Evolutionary conservation across 1,284 basidiomycete species (phyloP).

Genomic region (Testicularia cyperi): DNA sequence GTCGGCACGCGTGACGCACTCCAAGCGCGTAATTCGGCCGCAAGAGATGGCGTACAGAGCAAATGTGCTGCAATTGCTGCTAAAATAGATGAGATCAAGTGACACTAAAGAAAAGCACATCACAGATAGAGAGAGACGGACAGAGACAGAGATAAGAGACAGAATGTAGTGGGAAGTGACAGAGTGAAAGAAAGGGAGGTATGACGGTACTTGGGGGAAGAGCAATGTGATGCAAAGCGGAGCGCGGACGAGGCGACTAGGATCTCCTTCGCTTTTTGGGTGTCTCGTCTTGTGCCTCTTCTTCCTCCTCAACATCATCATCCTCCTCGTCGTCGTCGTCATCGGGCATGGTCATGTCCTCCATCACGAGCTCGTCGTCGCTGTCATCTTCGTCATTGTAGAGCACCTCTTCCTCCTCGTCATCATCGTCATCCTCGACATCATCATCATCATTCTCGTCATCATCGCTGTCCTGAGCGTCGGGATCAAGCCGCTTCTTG

Average conservation of each 20-base stretch:
- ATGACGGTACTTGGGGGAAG: not conserved
- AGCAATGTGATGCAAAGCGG: not conserved
- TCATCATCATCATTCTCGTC: constrained; percentile 39
- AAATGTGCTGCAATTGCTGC: too few relatives aligned
- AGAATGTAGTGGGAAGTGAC: too few relatives aligned
- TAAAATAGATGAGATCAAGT: too few relatives aligned
- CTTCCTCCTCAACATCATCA: constrained; percentile 21
- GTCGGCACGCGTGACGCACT: too few relatives aligned
- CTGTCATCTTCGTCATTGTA: constrained; percentile 12
- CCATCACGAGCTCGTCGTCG: constrained; percentile 33
- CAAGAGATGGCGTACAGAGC: too few relatives aligned
- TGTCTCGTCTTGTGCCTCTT: constrained; percentile 10
- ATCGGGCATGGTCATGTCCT: constrained; percentile 34
- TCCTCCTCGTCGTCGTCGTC: constrained; percentile 25
- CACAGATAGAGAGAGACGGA: too few relatives aligned
- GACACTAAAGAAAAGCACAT: too few relatives aligned
- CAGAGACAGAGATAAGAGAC: too few relatives aligned
- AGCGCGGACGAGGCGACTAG: constrained; percentile 1
- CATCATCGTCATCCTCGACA: constrained; percentile 26
- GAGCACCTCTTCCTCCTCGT: constrained; percentile 10
- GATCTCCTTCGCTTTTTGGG: constrained; percentile 27
- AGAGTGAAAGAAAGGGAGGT: too few relatives aligned
- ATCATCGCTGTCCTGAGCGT: constrained; percentile 38
- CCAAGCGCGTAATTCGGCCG: too few relatives aligned
- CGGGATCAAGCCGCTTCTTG: constrained; percentile 62